These are phyloP conservation scores for Zelopaecilomyces penicillatus DNA, from an alignment of 2,329 filamentous ascomycete species.

Conservation along the genomic window DNA sequence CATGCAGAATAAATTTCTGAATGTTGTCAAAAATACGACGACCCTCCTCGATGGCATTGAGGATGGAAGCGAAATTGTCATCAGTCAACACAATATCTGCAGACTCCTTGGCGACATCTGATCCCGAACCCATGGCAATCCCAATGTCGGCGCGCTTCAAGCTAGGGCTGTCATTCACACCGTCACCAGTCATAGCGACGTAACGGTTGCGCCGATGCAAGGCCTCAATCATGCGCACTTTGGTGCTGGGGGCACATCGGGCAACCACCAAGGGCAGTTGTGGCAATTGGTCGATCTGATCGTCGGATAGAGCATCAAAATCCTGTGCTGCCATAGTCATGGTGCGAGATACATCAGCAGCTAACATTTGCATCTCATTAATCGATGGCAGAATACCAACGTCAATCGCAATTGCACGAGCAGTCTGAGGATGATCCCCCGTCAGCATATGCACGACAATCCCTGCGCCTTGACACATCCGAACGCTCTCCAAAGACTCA, in stretches of 20 bases:
- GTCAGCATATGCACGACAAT: constrained; percentile 59
- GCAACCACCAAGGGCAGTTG: constrained; percentile 59
- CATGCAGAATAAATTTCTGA: constrained; percentile 60
- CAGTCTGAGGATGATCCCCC: constrained; percentile 54
- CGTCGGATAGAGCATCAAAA: constrained; percentile 55
- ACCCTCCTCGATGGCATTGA: constrained; percentile 51
- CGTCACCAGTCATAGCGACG: constrained; percentile 63
- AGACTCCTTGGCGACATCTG: constrained; percentile 62
- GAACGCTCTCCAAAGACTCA: constrained; percentile 47
- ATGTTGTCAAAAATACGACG: constrained; percentile 63
- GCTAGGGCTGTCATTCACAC: constrained; percentile 61
- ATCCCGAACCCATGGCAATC: constrained; percentile 62
- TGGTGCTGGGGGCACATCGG: constrained; percentile 62
- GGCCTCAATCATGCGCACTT: constrained; percentile 68
- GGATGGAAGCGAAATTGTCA: constrained; percentile 50
- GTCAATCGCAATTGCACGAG: constrained; percentile 50
- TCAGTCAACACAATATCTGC: constrained; percentile 58
- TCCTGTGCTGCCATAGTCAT: constrained; percentile 56
- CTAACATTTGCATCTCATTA: constrained; percentile 31
- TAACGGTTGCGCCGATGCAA: constrained; percentile 55
- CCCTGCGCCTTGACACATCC: constrained; percentile 47
- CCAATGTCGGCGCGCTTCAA: constrained; percentile 60
- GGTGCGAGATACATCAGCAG: constrained; percentile 42
- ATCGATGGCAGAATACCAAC: constrained; percentile 49
- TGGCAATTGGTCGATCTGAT: constrained; percentile 53